Evolutionary conservation across 495 filamentous ascomycete genomes (phyloP).

Genomic region (Talaromyces ruber): DNA sequence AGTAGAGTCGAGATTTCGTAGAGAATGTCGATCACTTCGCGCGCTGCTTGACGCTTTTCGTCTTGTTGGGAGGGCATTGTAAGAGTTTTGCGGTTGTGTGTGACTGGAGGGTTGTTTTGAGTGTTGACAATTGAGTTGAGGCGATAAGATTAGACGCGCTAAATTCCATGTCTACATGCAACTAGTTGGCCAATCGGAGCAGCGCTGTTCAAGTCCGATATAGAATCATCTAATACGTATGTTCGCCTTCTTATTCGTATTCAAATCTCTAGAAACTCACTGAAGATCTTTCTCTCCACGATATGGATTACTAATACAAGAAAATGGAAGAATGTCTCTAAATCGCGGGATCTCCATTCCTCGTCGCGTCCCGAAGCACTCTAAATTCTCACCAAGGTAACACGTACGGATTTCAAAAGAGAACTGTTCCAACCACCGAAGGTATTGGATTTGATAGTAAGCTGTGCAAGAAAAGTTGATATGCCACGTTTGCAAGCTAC

Average conservation of each 20-base stretch:
- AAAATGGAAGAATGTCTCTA: conserved; percentile 11
- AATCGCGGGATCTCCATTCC: conserved; percentile 38
- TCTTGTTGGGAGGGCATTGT: conserved; percentile 34
- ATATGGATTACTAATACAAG: too few species aligned
- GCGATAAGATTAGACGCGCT: neutral
- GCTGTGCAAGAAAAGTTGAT: conserved; percentile 47
- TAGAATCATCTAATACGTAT: neutral
- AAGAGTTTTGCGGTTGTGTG: neutral
- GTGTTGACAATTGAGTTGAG: neutral
- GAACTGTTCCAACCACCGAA: conserved; percentile 51
- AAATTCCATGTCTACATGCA: neutral
- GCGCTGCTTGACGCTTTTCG: conserved; percentile 82
- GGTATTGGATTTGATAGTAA: conserved; percentile 44
- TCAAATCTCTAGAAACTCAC: neutral
- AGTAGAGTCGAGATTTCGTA: conserved; percentile 88
- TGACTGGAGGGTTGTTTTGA: neutral
- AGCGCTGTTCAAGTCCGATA: neutral
- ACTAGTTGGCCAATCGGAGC: neutral
- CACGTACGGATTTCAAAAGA: conserved; percentile 48
- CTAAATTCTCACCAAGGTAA: conserved; percentile 30
- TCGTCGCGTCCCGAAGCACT: conserved; percentile 27
- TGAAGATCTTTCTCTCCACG: neutral
- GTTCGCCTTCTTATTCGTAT: neutral
- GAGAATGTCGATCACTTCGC: conserved; percentile 91
- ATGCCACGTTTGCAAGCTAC: too few species aligned